These are phyloP conservation scores for Oryza longistaminata DNA, from an alignment of 176 grass and related monocot species.

Conservation along the genomic window DNA sequence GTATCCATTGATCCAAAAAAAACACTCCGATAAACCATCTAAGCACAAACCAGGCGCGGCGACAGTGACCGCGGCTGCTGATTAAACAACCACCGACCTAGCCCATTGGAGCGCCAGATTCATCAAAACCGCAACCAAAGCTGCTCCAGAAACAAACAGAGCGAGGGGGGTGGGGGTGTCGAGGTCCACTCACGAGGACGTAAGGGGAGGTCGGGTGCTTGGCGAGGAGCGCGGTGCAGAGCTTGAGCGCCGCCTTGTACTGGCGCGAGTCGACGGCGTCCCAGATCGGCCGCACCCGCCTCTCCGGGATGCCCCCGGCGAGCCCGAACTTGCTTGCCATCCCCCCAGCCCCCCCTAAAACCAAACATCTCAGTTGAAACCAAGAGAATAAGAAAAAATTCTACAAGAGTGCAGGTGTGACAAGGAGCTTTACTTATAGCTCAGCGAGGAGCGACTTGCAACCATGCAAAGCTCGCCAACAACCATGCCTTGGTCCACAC, in stretches of 20 bases:
- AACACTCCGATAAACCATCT: background rate
- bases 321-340: constrained; percentile 92
- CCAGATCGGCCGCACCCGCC: constrained; percentile 92
- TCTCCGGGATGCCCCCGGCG: constrained; percentile 88
- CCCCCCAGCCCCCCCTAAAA: constrained; percentile 38
- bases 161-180: constrained; percentile 11
- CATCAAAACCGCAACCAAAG: background rate
- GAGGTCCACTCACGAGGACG: constrained; percentile 58
- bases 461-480: too few relatives aligned
- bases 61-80: background rate
- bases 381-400: too few relatives aligned
- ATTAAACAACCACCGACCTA: background rate
- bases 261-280: constrained; percentile 94
- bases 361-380: too few relatives aligned
- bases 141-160: background rate
- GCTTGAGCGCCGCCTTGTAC: constrained; percentile 84
- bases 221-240: constrained; percentile 59
- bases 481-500: too few relatives aligned
- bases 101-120: constrained; percentile 34
- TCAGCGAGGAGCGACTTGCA: too few relatives aligned
- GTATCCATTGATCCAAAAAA: constrained; percentile 16
- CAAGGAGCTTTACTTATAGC: too few relatives aligned
- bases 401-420: too few relatives aligned
- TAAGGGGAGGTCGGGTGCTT: constrained; percentile 90
- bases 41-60: background rate